Conservation (phyloP, 192 early-diverging fungal species). For the Entomortierella chlamydospora region DNA sequence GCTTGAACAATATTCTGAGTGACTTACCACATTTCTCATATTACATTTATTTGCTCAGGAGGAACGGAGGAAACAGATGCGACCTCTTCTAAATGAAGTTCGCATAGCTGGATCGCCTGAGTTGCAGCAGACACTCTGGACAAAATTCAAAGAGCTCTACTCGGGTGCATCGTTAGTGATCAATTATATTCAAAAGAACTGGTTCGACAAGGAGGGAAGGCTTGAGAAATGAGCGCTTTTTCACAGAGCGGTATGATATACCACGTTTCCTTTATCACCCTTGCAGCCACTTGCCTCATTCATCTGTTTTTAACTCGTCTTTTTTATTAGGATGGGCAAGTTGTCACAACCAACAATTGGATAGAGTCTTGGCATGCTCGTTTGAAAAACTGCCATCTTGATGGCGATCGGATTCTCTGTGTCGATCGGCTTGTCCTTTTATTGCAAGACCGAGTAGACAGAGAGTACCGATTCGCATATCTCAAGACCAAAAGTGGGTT, state of each 20-base stretch:
- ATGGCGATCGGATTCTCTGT: conserved; percentile 14
- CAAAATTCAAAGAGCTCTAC: conserved; percentile 21
- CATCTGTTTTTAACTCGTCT: background rate
- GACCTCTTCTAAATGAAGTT: conserved; percentile 15
- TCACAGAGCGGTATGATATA: conserved; percentile 7
- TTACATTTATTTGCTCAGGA: conserved; percentile 15
- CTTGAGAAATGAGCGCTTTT: conserved; percentile 2
- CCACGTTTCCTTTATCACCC: background rate
- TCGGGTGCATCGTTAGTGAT: conserved; percentile 9
- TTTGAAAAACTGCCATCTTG: conserved; percentile 14
- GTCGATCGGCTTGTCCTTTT: conserved; percentile 22
- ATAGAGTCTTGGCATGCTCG: conserved; percentile 14
- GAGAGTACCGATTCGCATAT: conserved; percentile 22
- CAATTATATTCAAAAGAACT: conserved; percentile 27
- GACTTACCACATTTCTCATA: too few relatives aligned
- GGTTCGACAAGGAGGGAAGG: conserved; percentile 15
- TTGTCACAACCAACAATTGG: too few relatives aligned
- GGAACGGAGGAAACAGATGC: conserved; percentile 14
- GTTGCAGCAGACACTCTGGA: conserved; percentile 20
- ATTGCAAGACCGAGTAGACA: conserved; percentile 22
- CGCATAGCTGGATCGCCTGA: conserved; percentile 9
- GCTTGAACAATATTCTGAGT: too few relatives aligned
- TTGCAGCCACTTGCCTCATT: background rate
- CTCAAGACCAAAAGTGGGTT: conserved; percentile 16
- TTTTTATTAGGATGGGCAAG: conserved; percentile 3